Percentiles rank a stretch among this genome's conserved stretches.
Evolutionary conservation across 805 yeast species (phyloP).

Genomic region (Candida bentonensis): DNA sequence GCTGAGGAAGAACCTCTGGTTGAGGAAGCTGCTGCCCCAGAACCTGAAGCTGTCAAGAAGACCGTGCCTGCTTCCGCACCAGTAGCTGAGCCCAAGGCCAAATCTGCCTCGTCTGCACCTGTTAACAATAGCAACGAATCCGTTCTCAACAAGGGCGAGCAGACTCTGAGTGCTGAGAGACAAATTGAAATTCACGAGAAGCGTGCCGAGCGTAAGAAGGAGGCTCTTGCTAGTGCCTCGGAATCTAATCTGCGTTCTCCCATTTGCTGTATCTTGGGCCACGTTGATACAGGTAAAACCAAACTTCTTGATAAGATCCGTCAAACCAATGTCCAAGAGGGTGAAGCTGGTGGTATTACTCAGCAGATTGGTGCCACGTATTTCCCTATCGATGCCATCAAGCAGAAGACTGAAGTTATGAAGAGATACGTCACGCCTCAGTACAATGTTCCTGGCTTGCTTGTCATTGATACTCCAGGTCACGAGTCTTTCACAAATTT

Average conservation of each 20-base stretch:
- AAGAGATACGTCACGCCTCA: conserved; percentile 61
- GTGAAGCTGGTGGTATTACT: conserved; percentile 99
- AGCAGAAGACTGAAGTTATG: conserved; percentile 86
- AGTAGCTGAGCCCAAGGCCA: conserved; percentile 16
- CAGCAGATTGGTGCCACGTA: conserved; percentile 99
- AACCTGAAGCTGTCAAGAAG: conserved; percentile 6
- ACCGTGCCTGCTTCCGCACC: conserved; percentile 13
- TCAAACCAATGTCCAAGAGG: conserved; percentile 98
- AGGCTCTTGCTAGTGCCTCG: conserved; percentile 23
- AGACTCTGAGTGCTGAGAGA: conserved; percentile 22
- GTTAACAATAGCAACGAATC: conserved; percentile 21
- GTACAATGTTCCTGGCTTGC: conserved; percentile 92
- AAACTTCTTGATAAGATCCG: conserved; percentile 92
- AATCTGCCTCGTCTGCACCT: conserved; percentile 6
- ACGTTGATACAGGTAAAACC: conserved; percentile 99
- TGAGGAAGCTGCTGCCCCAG: conserved; percentile 5
- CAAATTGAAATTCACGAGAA: conserved; percentile 27
- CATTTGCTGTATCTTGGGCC: conserved; percentile 97
- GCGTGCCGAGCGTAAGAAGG: conserved; percentile 23
- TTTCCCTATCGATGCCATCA: conserved; percentile 92
- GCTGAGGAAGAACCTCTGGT: conserved; percentile 7
- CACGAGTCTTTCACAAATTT: conserved; percentile 98
- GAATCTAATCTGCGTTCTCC: conserved; percentile 82
- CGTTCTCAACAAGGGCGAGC: conserved; percentile 17
- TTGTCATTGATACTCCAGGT: conserved; percentile 97